These are phyloP conservation scores for Tephrocybe rancida DNA, from an alignment of 768 basidiomycete genomes.

Conservation along the genomic window DNA sequence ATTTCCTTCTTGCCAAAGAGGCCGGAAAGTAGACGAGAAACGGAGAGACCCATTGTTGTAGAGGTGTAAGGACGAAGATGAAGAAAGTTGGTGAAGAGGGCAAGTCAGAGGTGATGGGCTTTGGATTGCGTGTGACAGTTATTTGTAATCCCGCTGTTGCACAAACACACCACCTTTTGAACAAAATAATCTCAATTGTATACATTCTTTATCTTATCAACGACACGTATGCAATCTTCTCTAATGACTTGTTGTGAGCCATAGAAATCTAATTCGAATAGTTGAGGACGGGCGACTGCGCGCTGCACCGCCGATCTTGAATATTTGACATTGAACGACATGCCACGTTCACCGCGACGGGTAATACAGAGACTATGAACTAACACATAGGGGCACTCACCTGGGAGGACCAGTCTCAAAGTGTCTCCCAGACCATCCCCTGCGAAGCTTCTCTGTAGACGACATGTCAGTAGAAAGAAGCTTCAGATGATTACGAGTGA, in stretches of 20 bases:
- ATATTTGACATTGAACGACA: no score
- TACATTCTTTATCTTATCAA: conserved; percentile 8
- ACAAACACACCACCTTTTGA: conserved; percentile 18
- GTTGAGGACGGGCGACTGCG: background rate
- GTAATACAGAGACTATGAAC: no score
- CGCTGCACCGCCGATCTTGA: background rate
- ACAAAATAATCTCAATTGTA: background rate
- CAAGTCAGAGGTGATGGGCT: conserved; percentile 27
- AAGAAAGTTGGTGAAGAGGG: conserved; percentile 32
- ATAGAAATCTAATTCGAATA: background rate
- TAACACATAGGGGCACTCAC: no score
- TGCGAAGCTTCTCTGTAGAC: no score
- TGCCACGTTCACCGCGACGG: no score
- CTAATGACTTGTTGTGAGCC: background rate
- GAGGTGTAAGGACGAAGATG: conserved; percentile 32
- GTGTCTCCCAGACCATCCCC: no score
- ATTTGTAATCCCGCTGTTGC: conserved; percentile 47
- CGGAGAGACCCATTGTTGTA: conserved; percentile 73
- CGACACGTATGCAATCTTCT: conserved; percentile 7
- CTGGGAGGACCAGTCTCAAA: no score
- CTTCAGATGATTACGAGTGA: no score
- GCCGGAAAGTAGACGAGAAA: conserved; percentile 75
- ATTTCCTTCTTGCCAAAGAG: conserved; percentile 99
- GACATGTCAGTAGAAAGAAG: no score
- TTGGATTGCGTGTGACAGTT: conserved; percentile 42